phyloP scores from a whole-genome alignment of 2,329 filamentous ascomycete genomes.

The Pestalotiopsis fici region DNA sequence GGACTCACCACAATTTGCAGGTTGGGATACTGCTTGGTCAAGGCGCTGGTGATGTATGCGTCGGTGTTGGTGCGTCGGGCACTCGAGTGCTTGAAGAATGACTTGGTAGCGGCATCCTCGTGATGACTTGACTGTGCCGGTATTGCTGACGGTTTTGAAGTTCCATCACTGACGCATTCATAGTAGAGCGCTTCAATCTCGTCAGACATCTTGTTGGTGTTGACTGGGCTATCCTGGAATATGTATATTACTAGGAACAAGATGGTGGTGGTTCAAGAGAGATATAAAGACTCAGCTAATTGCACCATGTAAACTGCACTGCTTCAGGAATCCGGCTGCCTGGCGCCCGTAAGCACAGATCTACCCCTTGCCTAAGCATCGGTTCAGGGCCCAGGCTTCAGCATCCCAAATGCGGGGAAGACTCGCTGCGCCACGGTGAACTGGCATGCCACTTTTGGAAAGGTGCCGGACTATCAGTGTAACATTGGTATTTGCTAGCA shows the following conservation, averaged over 20 bases:
- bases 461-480: background rate
- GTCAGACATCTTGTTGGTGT: background rate
- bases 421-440: background rate
- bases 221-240: background rate
- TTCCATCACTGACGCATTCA: background rate
- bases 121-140: background rate
- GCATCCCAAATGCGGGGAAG: background rate
- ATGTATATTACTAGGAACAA: background rate
- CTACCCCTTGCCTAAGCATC: background rate
- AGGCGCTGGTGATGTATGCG: conserved; percentile 37
- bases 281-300: background rate
- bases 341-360: background rate
- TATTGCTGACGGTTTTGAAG: background rate
- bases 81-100: conserved; percentile 41
- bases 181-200: background rate
- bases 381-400: background rate
- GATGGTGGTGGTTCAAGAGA: background rate
- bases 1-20: conserved; percentile 41
- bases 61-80: conserved; percentile 44
- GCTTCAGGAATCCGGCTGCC: conserved; percentile 2
- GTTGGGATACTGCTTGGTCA: conserved; percentile 43
- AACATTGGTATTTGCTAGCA: background rate
- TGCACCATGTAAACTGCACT: background rate
- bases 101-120: conserved; percentile 17
- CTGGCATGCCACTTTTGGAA: background rate